phyloP scores from a whole-genome alignment of 2,329 filamentous ascomycete species.

The Diaporthe batatas region DNA sequence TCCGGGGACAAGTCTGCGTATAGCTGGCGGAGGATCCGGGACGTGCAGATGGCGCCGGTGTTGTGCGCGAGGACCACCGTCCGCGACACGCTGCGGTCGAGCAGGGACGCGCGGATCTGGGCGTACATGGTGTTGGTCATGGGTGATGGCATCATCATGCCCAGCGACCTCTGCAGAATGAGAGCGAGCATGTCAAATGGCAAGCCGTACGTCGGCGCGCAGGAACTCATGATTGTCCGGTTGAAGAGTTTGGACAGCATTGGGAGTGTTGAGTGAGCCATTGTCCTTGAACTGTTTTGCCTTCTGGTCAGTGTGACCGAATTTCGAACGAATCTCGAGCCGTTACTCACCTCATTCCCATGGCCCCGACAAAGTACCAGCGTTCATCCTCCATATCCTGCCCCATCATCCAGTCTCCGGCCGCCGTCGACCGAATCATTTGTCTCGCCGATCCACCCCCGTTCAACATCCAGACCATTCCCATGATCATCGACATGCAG shows the following conservation, averaged over 20 bases:
- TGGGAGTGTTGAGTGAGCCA: constrained; percentile 50
- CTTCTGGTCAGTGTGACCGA: neutral
- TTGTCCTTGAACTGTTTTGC: constrained; percentile 47
- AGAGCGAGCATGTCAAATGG: constrained; percentile 63
- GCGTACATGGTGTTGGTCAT: constrained; percentile 52
- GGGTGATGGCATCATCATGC: constrained; percentile 48
- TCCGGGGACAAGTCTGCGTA: constrained; percentile 54
- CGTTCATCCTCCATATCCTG: constrained; percentile 49
- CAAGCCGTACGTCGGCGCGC: constrained; percentile 64
- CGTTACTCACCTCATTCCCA: constrained; percentile 50
- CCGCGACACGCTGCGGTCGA: constrained; percentile 50
- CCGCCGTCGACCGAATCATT: constrained; percentile 44
- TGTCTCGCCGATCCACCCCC: constrained; percentile 40
- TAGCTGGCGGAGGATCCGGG: constrained; percentile 54
- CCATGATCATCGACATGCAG: constrained; percentile 45
- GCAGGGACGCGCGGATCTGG: constrained; percentile 53
- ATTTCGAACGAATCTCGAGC: neutral
- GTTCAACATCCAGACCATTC: constrained; percentile 50
- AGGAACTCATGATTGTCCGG: constrained; percentile 62
- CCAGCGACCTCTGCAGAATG: constrained; percentile 50
- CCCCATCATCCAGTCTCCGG: constrained; percentile 48
- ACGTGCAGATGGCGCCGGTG: constrained; percentile 53
- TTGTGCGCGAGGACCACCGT: constrained; percentile 58
- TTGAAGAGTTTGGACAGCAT: constrained; percentile 54
- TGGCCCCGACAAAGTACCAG: constrained; percentile 53